These are phyloP conservation scores for Diaporthe ilicicola DNA, from an alignment of 2,329 filamentous ascomycete genomes.

Conservation along the genomic window DNA sequence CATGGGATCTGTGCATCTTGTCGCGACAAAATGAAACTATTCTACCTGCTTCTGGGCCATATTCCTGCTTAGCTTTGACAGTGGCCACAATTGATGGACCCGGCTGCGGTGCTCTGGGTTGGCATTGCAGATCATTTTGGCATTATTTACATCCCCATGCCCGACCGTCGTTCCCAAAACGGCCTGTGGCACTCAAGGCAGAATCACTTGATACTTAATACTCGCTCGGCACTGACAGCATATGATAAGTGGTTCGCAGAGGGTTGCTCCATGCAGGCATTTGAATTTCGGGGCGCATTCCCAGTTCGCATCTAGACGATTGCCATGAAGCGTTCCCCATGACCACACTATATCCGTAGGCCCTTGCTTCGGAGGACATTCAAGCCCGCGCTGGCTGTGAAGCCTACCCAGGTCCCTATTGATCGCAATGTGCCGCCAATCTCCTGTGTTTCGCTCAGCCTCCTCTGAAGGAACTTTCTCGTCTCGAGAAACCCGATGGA, in stretches of 20 bases:
- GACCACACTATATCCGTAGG: slow-evolving; percentile 71
- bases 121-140: background rate
- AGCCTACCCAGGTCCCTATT: slow-evolving; percentile 81
- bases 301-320: background rate
- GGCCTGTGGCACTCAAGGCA: background rate
- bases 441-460: slow-evolving; percentile 74
- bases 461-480: slow-evolving; percentile 78
- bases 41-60: background rate
- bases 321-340: background rate
- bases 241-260: background rate
- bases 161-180: background rate
- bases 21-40: background rate
- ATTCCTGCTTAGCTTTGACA: background rate
- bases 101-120: background rate
- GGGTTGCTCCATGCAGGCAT: too few species aligned
- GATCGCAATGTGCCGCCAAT: slow-evolving; percentile 70
- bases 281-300: background rate
- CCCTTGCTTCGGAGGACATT: slow-evolving; percentile 92
- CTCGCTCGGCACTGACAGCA: background rate
- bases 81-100: background rate
- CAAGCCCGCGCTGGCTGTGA: slow-evolving; percentile 78
- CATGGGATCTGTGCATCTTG: background rate
- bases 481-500: slow-evolving; percentile 80
- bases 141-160: background rate
- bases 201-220: too few species aligned